Evolutionary conservation across 2,329 filamentous ascomycete genomes (phyloP).

Genomic region (Trichophyton mentagrophytes): DNA sequence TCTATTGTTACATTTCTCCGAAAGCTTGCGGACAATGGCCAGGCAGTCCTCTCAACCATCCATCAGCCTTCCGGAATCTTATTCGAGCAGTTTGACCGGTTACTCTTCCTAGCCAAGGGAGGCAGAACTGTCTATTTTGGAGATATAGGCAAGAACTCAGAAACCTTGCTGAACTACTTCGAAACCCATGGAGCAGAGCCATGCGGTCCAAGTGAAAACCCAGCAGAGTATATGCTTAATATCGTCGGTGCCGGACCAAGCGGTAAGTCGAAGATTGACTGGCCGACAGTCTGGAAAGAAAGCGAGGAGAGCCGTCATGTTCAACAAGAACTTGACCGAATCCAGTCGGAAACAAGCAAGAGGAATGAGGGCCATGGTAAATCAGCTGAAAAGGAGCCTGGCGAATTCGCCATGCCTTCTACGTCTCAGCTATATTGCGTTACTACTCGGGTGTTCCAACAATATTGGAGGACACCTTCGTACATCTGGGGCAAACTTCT

Average conservation of each 20-base stretch:
- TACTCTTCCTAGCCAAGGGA: conserved; percentile 50
- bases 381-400: conserved; percentile 28
- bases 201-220: conserved; percentile 51
- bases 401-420: conserved; percentile 69
- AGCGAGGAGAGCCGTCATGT: conserved; percentile 43
- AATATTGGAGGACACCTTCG: conserved; percentile 76
- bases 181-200: conserved; percentile 45
- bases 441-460: conserved; percentile 62
- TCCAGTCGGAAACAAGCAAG: conserved; percentile 38
- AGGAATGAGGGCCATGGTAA: conserved; percentile 13
- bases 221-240: conserved; percentile 59
- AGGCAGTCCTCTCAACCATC: conserved; percentile 84
- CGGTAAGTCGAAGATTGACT: conserved; percentile 52
- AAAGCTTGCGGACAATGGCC: conserved; percentile 73
- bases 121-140: conserved; percentile 58
- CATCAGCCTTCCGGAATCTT: conserved; percentile 86
- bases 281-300: conserved; percentile 49
- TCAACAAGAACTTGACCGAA: conserved; percentile 45
- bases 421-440: conserved; percentile 52
- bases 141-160: conserved; percentile 47
- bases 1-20: conserved; percentile 72
- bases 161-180: conserved; percentile 50
- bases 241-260: conserved; percentile 47
- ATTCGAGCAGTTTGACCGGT: conserved; percentile 64
- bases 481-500: conserved; percentile 72